Evolutionary conservation across 495 filamentous ascomycete genomes (phyloP), one percentile per base, ranked within the genome.

Genomic region (Neurospora sp.): DNA sequence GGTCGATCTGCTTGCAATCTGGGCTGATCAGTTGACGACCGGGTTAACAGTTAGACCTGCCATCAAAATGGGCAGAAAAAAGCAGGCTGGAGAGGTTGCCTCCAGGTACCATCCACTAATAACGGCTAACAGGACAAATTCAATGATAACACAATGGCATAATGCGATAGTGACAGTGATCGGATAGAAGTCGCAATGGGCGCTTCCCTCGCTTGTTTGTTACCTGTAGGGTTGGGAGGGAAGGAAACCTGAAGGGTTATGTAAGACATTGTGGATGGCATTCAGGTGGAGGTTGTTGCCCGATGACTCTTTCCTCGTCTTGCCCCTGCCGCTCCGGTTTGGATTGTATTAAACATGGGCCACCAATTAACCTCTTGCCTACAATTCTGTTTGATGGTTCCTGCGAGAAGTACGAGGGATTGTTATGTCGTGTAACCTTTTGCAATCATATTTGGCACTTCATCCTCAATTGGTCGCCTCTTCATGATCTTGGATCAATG

Each of bases 1-100:
- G 79, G 79, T 74, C 78, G 79, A 81, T 79, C 71, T 73, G 70
- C 69, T 13, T 75, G 75, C 73, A 80, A 78, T 77, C 78, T 81
- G 79, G 77, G 79, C 77, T 78, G 78, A 81, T 80, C 69, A 62
- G 70, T 73, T 74, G 48, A 73, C 37, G 73, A 72, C 39, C 66
- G 59, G 71, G 70, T 72, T 71, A 72, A 79, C 73, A 81, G 15
- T 66, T 66, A 34, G 54, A 34, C 54, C 54, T 66, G 15, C 21
- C 21, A 5, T 15, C 48, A 1, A 59, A 28, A 45, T 17, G 39
- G 19, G 42, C 42, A 45, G 19, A 11, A 43, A 43, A 21, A 28
- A 59, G 24, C 48, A 28, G 48, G 21, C 48, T 59, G 7, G 7
- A 5, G 48, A 66, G 54, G 28, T 34, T 31, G 54, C 31, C 54